These are phyloP conservation scores for Botryosphaeria dothidea DNA, from an alignment of 2,329 filamentous ascomycete species.

Conservation along the genomic window DNA sequence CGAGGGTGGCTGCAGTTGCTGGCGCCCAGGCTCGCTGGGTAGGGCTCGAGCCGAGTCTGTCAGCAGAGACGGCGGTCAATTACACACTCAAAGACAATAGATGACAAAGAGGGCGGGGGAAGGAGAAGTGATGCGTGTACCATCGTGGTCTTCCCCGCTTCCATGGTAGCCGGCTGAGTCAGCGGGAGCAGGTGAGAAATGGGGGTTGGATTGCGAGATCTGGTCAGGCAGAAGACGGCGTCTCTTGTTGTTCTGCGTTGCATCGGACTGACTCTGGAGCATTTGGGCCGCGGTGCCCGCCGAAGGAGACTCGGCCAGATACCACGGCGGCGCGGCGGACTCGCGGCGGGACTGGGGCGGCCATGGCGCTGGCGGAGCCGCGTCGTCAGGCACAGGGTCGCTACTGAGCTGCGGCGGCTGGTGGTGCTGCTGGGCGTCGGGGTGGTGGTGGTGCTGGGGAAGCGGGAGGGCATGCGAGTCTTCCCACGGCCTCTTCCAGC, in stretches of 20 bases:
- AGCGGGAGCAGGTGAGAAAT: neutral
- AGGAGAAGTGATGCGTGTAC: neutral
- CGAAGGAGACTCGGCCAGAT: neutral
- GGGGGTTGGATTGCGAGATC: neutral
- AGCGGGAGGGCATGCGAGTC: slow-evolving; percentile 21
- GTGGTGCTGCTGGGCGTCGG: neutral
- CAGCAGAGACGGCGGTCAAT: slow-evolving; percentile 14
- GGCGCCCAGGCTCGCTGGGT: neutral
- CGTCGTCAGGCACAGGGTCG: neutral
- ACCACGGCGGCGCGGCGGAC: neutral
- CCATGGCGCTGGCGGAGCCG: neutral
- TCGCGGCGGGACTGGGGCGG: neutral
- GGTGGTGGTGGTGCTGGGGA: neutral
- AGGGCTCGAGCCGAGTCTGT: neutral
- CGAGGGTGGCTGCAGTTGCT: neutral
- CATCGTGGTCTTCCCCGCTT: slow-evolving; percentile 12
- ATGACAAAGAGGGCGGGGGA: slow-evolving; percentile 15
- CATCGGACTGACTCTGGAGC: neutral
- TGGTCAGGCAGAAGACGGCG: slow-evolving; percentile 1
- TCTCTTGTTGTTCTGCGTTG: slow-evolving; percentile 15
- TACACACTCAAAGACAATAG: neutral
- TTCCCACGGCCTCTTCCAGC: slow-evolving; percentile 36
- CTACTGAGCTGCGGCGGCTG: neutral
- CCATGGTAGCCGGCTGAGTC: slow-evolving; percentile 13
- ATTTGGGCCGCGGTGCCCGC: neutral